Evolutionary conservation across 257 asterid species (phyloP), one percentile per base, ranked within the genome.

Genomic region (Rehmannia glutinosa): DNA sequence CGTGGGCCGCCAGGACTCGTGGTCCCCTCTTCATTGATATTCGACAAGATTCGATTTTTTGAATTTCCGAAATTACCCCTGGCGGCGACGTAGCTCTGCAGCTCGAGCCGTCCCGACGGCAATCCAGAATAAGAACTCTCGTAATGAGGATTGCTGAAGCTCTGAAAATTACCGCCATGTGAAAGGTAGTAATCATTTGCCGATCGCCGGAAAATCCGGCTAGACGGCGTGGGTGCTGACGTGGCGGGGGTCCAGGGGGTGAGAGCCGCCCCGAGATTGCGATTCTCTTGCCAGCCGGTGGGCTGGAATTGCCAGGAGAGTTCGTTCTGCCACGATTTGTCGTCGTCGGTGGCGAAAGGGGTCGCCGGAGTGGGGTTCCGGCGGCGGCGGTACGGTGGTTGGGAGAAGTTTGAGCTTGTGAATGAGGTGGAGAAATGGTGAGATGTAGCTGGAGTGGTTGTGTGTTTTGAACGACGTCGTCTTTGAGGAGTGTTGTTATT

Each of bases 261-360:
- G 7, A 86, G 56, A 1, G 85, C 96, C 1, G 83, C 86, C 21
- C 97, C 90, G 6, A 88, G 82, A 24, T 71, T 71, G 1, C 67
- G 82, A 8, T 76, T 80, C 3, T 90, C 95, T 1, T 58, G 79
- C 92, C 90, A 82, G 0, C 87, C 88, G 0, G 81, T 68, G 1
- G 90, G 87, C 71, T 82, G 81, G 24, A 86, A 64, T 64, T 86
- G 91, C 97, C 97, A 90, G 1, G 95, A 90, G 0, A 90, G 83
- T 78, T 77, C 89, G 1, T 81, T 80, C 38, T 81, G 84, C 97
- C 97, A 90, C 4, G 90, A 82, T 74, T 72, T 49, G 78, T 86
- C 92, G 32, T 77, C 78, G 12, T 81, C 90, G 2, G 94, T 62
- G 35, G 87, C 94, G 25, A 90, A 90, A 17, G 94, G 87, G 72